phyloP scores from a whole-genome alignment of 495 filamentous ascomycete species.

The Daldinia loculata region DNA sequence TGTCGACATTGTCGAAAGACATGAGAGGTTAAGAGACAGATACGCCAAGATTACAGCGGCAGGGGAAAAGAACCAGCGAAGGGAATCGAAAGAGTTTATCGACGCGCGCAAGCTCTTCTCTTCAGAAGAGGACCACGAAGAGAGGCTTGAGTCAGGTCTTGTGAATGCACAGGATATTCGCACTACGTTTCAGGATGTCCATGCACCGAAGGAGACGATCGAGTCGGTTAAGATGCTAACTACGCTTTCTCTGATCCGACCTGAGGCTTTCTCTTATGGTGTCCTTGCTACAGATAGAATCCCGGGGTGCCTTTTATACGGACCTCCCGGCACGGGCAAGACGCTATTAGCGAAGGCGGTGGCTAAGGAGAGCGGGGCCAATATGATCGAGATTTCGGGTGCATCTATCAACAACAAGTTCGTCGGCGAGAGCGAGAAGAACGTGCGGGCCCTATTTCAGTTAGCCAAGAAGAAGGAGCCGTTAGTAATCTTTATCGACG shows the following conservation, averaged over 20 bases:
- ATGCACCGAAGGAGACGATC: constrained; percentile 81
- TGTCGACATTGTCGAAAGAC: constrained; percentile 17
- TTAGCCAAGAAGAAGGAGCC: constrained; percentile 93
- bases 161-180: constrained; percentile 81
- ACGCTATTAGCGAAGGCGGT: constrained; percentile 95
- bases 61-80: constrained; percentile 18
- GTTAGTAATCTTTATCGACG: constrained; percentile 95
- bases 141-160: constrained; percentile 81
- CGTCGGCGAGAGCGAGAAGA: constrained; percentile 96
- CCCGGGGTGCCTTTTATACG: constrained; percentile 88
- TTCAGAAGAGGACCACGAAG: constrained; percentile 68
- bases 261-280: constrained; percentile 95
- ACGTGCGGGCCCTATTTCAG: constrained; percentile 89
- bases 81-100: constrained; percentile 5
- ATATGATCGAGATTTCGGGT: constrained; percentile 67
- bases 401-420: constrained; percentile 93
- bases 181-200: constrained; percentile 86
- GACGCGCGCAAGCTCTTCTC: constrained; percentile 22
- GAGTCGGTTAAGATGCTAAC: constrained; percentile 91
- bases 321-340: constrained; percentile 95
- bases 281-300: constrained; percentile 92
- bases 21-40: constrained; percentile 12
- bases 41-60: background rate
- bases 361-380: constrained; percentile 91
- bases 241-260: constrained; percentile 83